Percentiles rank a stretch among this genome's conserved stretches.
Evolutionary conservation across 176 grass and related monocot species (phyloP).

Genomic region (Oryza officinalis): DNA sequence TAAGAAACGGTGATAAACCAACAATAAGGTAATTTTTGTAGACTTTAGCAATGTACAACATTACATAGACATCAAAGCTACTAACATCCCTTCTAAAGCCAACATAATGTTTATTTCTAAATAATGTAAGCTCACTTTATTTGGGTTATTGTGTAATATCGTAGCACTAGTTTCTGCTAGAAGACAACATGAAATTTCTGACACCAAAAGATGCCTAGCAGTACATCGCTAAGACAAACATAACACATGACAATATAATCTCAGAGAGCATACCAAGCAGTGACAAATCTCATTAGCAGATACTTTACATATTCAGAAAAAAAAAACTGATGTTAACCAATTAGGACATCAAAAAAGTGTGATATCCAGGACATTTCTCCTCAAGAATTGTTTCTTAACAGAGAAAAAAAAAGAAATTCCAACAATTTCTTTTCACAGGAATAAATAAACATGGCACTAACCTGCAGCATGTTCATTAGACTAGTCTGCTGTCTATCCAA

Average conservation of each 20-base stretch:
- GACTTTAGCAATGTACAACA: background rate
- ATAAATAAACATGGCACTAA: conserved; percentile 41
- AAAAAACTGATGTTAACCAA: conserved; percentile 3
- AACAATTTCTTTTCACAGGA: background rate
- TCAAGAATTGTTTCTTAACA: background rate
- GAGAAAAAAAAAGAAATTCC: conserved; percentile 4
- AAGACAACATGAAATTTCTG: background rate
- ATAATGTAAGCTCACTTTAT: conserved; percentile 10
- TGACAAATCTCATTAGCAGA: conserved; percentile 18
- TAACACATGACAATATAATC: background rate
- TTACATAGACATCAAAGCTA: background rate
- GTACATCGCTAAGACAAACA: background rate
- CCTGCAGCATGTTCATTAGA: conserved; percentile 99
- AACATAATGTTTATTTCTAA: conserved; percentile 4
- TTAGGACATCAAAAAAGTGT: conserved; percentile 1
- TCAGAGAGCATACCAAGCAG: background rate
- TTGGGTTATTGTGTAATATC: background rate
- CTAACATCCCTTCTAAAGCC: background rate
- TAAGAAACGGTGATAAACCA: background rate
- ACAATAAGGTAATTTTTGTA: background rate
- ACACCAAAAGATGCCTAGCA: conserved; percentile 13
- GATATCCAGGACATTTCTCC: background rate
- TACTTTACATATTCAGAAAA: background rate
- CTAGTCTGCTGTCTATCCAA: conserved; percentile 93
- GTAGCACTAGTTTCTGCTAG: background rate